These are phyloP conservation scores for Micractinium conductrix DNA, from an alignment of 139 green algal species.

Conservation along the genomic window DNA sequence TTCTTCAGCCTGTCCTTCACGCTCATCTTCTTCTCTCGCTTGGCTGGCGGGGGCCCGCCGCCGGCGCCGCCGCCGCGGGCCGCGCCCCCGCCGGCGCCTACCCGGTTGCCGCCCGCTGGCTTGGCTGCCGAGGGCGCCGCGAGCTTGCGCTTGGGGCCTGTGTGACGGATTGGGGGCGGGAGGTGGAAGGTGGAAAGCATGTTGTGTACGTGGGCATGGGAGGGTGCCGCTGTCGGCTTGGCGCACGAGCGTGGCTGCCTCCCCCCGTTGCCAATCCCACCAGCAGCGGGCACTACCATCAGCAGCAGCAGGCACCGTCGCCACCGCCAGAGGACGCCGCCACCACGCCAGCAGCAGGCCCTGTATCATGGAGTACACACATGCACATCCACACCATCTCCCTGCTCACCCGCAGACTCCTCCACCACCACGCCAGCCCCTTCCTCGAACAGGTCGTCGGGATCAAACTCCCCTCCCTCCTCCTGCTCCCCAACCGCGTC, in stretches of 20 bases:
- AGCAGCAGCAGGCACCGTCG: too few relatives aligned
- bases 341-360: too few relatives aligned
- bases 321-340: too few relatives aligned
- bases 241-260: too few relatives aligned
- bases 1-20: constrained; percentile 35
- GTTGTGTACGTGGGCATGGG: too few relatives aligned
- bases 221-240: too few relatives aligned
- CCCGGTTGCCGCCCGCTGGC: neutral
- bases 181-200: neutral
- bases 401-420: constrained; percentile 22
- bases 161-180: neutral
- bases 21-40: constrained; percentile 14
- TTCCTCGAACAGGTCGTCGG: constrained; percentile 4
- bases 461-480: constrained; percentile 32
- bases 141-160: constrained; percentile 30
- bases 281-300: too few relatives aligned
- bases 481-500: constrained; percentile 28
- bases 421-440: constrained; percentile 12
- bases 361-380: too few relatives aligned
- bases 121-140: neutral
- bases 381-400: too few relatives aligned
- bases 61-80: neutral
- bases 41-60: neutral
- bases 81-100: neutral
- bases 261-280: too few relatives aligned